Percentiles rank a stretch among this genome's conserved stretches.
Conservation (phyloP, 2,329 filamentous ascomycete genomes). For the Fusarium verticillioides region DNA sequence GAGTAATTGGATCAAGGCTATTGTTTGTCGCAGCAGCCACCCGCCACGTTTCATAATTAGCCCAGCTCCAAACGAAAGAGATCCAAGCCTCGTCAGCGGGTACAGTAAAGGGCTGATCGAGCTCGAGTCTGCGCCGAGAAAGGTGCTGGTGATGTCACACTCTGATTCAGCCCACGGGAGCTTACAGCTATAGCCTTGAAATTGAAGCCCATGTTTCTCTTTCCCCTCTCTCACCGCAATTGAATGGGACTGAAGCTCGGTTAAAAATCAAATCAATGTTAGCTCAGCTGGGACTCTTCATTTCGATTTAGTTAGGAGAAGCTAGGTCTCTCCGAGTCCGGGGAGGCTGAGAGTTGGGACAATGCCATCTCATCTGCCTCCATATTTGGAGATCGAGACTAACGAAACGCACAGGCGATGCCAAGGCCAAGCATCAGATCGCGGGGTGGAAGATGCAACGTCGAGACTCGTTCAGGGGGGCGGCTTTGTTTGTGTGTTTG, state of each 20-base stretch:
- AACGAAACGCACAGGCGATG: neutral
- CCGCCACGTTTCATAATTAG: constrained; percentile 16
- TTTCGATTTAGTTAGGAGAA: neutral
- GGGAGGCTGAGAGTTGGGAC: neutral
- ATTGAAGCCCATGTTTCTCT: neutral
- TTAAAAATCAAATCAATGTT: neutral
- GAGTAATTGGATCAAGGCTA: constrained; percentile 7
- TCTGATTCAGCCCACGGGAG: constrained; percentile 12
- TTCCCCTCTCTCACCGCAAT: constrained; percentile 6
- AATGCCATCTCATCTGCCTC: neutral
- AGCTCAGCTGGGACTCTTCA: neutral
- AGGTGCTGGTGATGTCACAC: constrained; percentile 1
- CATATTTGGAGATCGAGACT: neutral
- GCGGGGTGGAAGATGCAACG: neutral
- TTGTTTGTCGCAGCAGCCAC: constrained; percentile 20
- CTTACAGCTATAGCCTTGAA: constrained; percentile 3
- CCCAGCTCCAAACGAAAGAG: neutral
- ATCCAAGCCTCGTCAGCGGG: neutral
- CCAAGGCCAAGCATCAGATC: neutral
- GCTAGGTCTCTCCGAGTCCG: constrained; percentile 1
- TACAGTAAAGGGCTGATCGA: neutral
- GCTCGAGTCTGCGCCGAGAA: constrained; percentile 25
- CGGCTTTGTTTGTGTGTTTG: neutral
- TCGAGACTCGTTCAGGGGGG: neutral
- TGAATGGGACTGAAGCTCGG: neutral